Base-by-base conservation (phyloP, 768 basidiomycete species). In the Boletales sp. region DNA sequence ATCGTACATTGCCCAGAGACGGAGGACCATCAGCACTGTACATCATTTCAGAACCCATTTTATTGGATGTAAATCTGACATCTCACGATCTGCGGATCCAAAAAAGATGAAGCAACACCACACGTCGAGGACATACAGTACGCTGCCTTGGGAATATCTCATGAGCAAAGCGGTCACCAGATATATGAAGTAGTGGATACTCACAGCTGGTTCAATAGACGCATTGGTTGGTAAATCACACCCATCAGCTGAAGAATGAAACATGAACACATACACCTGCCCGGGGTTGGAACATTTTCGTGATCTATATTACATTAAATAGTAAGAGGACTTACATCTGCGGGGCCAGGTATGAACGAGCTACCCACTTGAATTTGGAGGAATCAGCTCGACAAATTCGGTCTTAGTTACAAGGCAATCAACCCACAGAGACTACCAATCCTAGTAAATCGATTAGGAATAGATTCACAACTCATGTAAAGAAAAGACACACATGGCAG, bases 51-150 rank as follows among this genome's bases (percentile, higher is more conserved):
- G n/a, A 2, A 35, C 34, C 9, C 14, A 8, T 37, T 3, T 15
- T 2, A 2, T 15, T 33, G 14, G 33, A 25, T 33, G 2, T 4
- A 10, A n/a, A 30, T 14, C 7, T 14, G 17, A n/a, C 21, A 33
- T 13, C 54, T 48, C 33, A 56, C 54, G n/a, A 15, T 53, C 54
- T 0, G 51, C 50, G 25, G 50, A 34, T 4, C 15, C n/a, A 12
- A 35, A 5, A 31, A 54, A 54, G 1, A 44, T 1, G 4, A 39
- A 14, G 8, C 5, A 12, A 35, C 17, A 7, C 44, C 33, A 46
- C 15, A 2, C 4, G 8, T 8, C 13, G 4, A 41, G 6, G n/a
- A 19, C 13, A 37, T n/a, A 7, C 7, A 42, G n/a, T 9, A 32
- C 25, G 28, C 30, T 1, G 14, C 51, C 51, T 56, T 44, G n/a